Percentiles rank a stretch among this genome's conserved stretches.
These are phyloP conservation scores for Dactylonectria macrodidyma DNA, from an alignment of 2,329 filamentous ascomycete species.

Conservation along the genomic window DNA sequence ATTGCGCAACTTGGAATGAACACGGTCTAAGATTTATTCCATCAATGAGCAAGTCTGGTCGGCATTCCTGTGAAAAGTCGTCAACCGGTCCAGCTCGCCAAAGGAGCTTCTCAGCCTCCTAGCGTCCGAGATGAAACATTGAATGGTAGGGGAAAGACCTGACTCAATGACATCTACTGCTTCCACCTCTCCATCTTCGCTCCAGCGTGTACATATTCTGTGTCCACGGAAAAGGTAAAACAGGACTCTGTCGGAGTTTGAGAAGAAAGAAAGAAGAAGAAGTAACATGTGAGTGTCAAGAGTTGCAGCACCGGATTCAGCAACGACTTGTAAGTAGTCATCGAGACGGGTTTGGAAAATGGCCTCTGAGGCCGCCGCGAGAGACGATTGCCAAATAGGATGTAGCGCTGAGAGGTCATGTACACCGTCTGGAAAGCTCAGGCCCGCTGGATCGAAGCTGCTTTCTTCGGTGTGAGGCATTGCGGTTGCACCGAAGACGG, in stretches of 20 bases:
- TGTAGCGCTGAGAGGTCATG: background rate
- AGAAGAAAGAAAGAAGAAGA: conserved; percentile 42
- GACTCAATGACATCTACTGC: conserved; percentile 51
- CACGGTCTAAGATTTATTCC: conserved; percentile 35
- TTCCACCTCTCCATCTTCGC: conserved; percentile 37
- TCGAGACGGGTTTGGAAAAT: no score
- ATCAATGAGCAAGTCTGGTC: conserved; percentile 38
- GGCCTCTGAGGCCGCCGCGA: conserved; percentile 37
- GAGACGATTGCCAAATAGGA: conserved; percentile 32
- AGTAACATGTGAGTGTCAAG: conserved; percentile 39
- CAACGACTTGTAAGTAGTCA: background rate
- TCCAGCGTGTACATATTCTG: conserved; percentile 45
- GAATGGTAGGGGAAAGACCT: conserved; percentile 31
- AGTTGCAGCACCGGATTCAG: conserved; percentile 28
- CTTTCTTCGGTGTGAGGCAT: background rate
- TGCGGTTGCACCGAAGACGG: background rate
- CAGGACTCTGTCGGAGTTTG: conserved; percentile 37
- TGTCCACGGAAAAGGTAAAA: conserved; percentile 40
- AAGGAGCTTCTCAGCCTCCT: conserved; percentile 30
- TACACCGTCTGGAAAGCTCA: background rate
- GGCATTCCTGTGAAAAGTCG: conserved; percentile 29
- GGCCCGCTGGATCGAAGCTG: background rate
- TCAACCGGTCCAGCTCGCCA: conserved; percentile 29
- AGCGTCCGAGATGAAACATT: conserved; percentile 29
- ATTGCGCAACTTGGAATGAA: conserved; percentile 31